Conservation (phyloP, 2,329 filamentous ascomycete species). For the Xylariomycetidae sp. region DNA sequence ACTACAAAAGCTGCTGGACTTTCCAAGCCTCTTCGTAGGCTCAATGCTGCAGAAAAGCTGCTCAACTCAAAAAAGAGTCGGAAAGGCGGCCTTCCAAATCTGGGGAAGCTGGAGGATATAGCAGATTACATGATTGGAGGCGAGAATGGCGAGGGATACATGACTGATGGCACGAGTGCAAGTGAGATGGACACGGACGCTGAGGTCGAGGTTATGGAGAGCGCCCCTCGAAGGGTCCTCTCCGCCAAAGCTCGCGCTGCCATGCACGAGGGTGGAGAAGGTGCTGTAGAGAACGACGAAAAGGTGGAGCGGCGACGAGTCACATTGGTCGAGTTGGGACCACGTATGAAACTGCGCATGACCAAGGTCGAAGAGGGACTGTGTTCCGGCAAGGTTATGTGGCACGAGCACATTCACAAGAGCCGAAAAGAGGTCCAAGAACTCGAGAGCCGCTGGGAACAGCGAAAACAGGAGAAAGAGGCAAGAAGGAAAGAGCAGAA, state of each 20-base stretch:
- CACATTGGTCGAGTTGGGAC: slow-evolving; percentile 87
- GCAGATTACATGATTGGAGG: slow-evolving; percentile 90
- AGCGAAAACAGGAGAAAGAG: slow-evolving; percentile 75
- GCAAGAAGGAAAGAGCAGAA: slow-evolving; percentile 75
- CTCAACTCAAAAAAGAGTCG: slow-evolving; percentile 54
- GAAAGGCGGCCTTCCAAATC: slow-evolving; percentile 76
- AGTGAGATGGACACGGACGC: slow-evolving; percentile 92
- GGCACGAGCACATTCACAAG: slow-evolving; percentile 95
- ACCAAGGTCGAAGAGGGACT: slow-evolving; percentile 96
- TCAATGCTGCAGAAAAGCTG: slow-evolving; percentile 82
- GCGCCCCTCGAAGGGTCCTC: slow-evolving; percentile 57
- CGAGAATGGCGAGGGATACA: slow-evolving; percentile 73
- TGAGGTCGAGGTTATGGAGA: slow-evolving; percentile 80
- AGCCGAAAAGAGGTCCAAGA: slow-evolving; percentile 69
- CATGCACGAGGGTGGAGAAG: slow-evolving; percentile 37
- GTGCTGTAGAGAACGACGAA: slow-evolving; percentile 38
- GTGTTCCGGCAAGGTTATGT: slow-evolving; percentile 87
- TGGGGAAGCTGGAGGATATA: slow-evolving; percentile 87
- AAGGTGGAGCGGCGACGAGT: slow-evolving; percentile 80
- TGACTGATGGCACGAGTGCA: slow-evolving; percentile 78
- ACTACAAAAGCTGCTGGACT: slow-evolving; percentile 82
- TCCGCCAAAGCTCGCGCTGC: slow-evolving; percentile 45
- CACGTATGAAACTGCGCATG: slow-evolving; percentile 80
- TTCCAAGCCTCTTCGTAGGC: slow-evolving; percentile 74
- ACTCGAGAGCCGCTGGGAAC: slow-evolving; percentile 78